These are phyloP conservation scores for Ogataea methanolica DNA, from an alignment of 805 yeast species.

Conservation along the genomic window DNA sequence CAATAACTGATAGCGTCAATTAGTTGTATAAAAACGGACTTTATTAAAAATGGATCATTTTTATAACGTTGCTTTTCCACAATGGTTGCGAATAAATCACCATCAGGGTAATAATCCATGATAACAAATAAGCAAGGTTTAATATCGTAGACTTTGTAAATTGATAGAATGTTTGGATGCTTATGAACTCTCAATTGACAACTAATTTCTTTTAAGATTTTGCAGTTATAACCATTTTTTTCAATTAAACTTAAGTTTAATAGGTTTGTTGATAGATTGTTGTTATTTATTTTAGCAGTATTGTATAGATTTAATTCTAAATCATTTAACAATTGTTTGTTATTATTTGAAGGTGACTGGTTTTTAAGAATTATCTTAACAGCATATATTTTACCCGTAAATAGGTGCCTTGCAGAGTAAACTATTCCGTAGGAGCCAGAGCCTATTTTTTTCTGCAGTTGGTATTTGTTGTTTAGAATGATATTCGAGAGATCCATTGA, in stretches of 20 bases:
- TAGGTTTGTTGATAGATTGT: conserved; percentile 25
- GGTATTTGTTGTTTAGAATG: conserved; percentile 33
- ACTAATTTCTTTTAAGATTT: conserved; percentile 59
- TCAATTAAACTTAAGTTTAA: conserved; percentile 34
- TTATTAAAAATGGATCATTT: conserved; percentile 45
- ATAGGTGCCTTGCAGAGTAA: conserved; percentile 57
- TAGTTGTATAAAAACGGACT: conserved; percentile 66
- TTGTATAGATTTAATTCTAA: conserved; percentile 25
- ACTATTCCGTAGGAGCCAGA: conserved; percentile 86
- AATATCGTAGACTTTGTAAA: conserved; percentile 66
- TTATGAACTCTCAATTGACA: conserved; percentile 70
- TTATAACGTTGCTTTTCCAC: conserved; percentile 67
- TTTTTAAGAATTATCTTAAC: conserved; percentile 64
- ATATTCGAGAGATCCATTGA: conserved; percentile 28
- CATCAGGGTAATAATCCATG: conserved; percentile 82
- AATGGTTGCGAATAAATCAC: conserved; percentile 82
- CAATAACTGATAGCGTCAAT: conserved; percentile 79
- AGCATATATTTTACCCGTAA: conserved; percentile 52
- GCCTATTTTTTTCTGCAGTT: conserved; percentile 54
- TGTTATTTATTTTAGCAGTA: conserved; percentile 23
- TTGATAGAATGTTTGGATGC: conserved; percentile 74
- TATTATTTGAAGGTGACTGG: conserved; percentile 29
- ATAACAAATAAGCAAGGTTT: conserved; percentile 60
- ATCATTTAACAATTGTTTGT: conserved; percentile 26
- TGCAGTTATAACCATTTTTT: conserved; percentile 30